Evolutionary conservation across 306 rosid genomes (phyloP).

Genomic region (Alnus glutinosa): DNA sequence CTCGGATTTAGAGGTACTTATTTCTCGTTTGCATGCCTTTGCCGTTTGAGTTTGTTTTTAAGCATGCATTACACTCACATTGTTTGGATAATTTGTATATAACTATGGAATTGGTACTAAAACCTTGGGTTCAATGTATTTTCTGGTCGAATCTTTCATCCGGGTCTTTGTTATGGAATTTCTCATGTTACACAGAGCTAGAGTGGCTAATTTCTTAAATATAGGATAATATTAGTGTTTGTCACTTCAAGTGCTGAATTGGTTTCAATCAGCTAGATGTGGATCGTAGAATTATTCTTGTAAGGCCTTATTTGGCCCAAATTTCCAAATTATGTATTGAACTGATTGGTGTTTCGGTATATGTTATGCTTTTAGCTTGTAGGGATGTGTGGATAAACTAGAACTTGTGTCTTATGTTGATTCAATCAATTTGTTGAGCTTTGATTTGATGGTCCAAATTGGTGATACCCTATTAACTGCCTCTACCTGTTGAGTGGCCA

Average conservation of each 20-base stretch:
- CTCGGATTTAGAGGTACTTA: slow-evolving; percentile 67
- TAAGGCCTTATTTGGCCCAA: neutral
- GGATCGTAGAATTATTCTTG: neutral
- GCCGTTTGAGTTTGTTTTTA: neutral
- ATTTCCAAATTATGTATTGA: neutral
- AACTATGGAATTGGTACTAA: neutral
- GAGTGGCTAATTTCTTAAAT: neutral
- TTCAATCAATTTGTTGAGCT: neutral
- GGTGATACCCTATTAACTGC: neutral
- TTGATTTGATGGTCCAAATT: neutral
- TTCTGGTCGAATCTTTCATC: neutral
- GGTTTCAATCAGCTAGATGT: neutral
- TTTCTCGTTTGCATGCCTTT: neutral
- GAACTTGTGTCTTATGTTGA: neutral
- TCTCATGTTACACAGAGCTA: neutral
- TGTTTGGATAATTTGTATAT: neutral
- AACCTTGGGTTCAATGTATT: neutral
- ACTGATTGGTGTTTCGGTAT: neutral
- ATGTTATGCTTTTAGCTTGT: neutral
- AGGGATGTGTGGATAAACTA: neutral
- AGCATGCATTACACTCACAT: neutral
- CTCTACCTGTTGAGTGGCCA: neutral
- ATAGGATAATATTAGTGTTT: neutral
- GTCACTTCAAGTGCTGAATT: neutral
- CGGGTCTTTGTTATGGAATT: neutral